Conservation (phyloP, 2,329 filamentous ascomycete genomes). For the Aspergillus sp. region DNA sequence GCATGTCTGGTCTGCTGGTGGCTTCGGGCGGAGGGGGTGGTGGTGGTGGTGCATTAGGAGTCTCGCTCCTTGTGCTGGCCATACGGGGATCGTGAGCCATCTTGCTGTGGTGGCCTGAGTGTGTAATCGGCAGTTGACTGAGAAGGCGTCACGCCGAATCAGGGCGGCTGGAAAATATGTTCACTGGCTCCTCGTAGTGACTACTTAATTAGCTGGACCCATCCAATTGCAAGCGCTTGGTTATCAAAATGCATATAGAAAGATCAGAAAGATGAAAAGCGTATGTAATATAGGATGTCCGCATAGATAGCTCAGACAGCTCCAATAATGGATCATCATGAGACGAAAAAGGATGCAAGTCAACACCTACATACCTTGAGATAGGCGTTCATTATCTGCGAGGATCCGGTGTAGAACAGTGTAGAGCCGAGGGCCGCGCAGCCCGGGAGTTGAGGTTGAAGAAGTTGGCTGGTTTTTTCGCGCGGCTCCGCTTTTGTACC, state of each 20-base stretch:
- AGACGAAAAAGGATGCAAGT: not conserved
- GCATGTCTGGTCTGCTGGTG: slow-evolving; percentile 30
- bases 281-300: slow-evolving; percentile 57
- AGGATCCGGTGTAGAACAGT: too few relatives aligned
- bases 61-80: slow-evolving; percentile 38
- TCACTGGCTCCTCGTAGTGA: slow-evolving; percentile 24
- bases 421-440: slow-evolving; percentile 24
- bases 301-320: slow-evolving; percentile 60
- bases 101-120: slow-evolving; percentile 9
- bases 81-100: slow-evolving; percentile 46
- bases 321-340: slow-evolving; percentile 65
- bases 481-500: slow-evolving; percentile 9
- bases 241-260: slow-evolving; percentile 3
- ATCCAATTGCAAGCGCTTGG: slow-evolving; percentile 1
- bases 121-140: slow-evolving; percentile 1
- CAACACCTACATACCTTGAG: slow-evolving; percentile 20
- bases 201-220: slow-evolving; percentile 19
- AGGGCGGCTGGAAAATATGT: slow-evolving; percentile 26
- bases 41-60: slow-evolving; percentile 34
- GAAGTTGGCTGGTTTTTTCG: slow-evolving; percentile 1
- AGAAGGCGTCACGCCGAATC: slow-evolving; percentile 9
- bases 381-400: slow-evolving; percentile 20
- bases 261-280: slow-evolving; percentile 28
- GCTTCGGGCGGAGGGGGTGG: slow-evolving; percentile 41
- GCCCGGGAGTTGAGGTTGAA: slow-evolving; percentile 15